These are phyloP conservation scores for Pneumocystis sp. DNA, from an alignment of 1,139 yeast species.

Conservation along the genomic window DNA sequence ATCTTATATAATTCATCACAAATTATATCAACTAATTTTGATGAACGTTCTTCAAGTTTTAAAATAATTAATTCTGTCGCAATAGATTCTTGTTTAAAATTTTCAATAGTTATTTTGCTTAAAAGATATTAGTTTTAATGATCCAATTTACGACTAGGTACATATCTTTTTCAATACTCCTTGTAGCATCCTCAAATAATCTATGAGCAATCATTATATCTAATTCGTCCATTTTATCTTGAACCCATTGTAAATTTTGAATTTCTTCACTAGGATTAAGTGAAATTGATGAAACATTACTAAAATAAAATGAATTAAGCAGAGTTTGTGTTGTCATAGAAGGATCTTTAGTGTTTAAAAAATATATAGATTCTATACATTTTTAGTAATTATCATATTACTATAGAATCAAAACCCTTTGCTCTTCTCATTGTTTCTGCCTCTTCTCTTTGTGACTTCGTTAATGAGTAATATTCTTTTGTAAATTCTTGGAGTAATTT, in stretches of 20 bases:
- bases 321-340: background rate
- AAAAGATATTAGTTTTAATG: background rate
- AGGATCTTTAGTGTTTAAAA: background rate
- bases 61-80: constrained; percentile 9
- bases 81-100: constrained; percentile 21
- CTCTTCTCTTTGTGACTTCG: background rate
- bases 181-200: constrained; percentile 41
- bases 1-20: constrained; percentile 24
- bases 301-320: background rate
- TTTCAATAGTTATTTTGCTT: constrained; percentile 16
- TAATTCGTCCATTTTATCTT: constrained; percentile 49
- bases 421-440: background rate
- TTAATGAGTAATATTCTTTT: background rate
- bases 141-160: constrained; percentile 1
- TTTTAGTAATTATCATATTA: background rate
- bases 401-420: background rate
- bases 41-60: constrained; percentile 21
- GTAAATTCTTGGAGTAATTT: constrained; percentile 19
- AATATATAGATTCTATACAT: background rate
- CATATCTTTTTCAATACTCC: constrained; percentile 27
- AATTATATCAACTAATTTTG: constrained; percentile 19
- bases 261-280: background rate
- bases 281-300: background rate
- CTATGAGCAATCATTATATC: constrained; percentile 54
- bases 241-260: constrained; percentile 22